phyloP scores from a whole-genome alignment of 73 alveolate species.

The Uronychia setigera region DNA sequence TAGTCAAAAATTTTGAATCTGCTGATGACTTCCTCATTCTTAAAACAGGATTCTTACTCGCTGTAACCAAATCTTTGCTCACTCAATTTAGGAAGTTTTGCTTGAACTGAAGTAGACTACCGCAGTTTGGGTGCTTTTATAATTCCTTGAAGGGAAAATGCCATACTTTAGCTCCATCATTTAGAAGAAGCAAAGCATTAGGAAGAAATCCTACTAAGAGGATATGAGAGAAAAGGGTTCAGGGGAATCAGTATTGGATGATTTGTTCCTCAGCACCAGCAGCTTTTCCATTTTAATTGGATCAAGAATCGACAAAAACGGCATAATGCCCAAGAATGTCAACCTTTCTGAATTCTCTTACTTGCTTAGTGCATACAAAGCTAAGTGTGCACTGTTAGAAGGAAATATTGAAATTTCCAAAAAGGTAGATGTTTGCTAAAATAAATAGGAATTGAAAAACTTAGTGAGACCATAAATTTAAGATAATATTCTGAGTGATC shows the following conservation, averaged over 20 bases:
- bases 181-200: constrained; percentile 6
- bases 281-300: constrained; percentile 40
- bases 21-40: constrained; percentile 44
- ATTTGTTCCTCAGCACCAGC: constrained; percentile 12
- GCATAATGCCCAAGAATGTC: constrained; percentile 43
- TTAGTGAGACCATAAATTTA: neutral
- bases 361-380: neutral
- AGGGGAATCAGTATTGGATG: constrained; percentile 41
- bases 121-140: constrained; percentile 16
- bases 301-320: constrained; percentile 29
- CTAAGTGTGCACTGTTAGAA: neutral
- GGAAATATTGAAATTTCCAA: neutral
- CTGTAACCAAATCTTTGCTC: neutral
- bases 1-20: constrained; percentile 34
- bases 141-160: constrained; percentile 7
- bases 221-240: neutral
- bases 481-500: constrained; percentile 25
- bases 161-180: constrained; percentile 1
- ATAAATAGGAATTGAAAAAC: neutral
- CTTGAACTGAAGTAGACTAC: constrained; percentile 11
- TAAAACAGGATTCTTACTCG: constrained; percentile 22
- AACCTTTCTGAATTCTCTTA: constrained; percentile 17
- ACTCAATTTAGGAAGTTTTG: constrained; percentile 13
- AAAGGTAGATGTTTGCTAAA: neutral
- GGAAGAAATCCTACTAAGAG: constrained; percentile 1